Base-by-base conservation (phyloP, 2,329 filamentous ascomycete species). In the Fusarium euwallaceae region DNA sequence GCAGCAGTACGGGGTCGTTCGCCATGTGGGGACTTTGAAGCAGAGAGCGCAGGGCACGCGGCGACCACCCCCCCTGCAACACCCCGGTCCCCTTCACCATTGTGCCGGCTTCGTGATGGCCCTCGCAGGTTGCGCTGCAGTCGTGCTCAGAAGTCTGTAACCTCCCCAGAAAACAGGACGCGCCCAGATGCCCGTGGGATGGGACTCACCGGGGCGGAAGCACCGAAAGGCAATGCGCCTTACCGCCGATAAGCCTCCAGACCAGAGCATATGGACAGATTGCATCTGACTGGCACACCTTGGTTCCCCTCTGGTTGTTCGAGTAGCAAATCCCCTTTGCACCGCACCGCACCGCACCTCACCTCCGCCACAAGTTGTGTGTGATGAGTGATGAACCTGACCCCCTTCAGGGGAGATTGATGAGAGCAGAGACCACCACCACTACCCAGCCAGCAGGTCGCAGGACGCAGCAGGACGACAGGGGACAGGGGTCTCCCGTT, bases 351-450 rank as follows among this genome's bases (percentile, higher is more conserved):
- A 51, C 45, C 65, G 62, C 45, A 69, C 64, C 76, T 76, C 45
- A 69, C 64, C 76, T 77, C 78, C 79, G 78, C 77, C 79, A 79
- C 75, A 77, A 53, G 27, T 48, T 20, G 67, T 61, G 70, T 67
- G 74, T 61, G 69, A 64, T 66, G 64, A 51, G 24, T 29, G 24
- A 64, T 78, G 70, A 71, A 74, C 70, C 73, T 41, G 69, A 71
- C 72, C 45, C 43, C 45, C 45, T 51, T 51, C 73, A 75, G 78
- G 72, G 72, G 73, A 69, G 61, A 75, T 72, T 76, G 68, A 76
- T 71, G 74, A 72, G 67, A 74, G 67, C 65, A 76, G 64, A 65
- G 71, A 78, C 70, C 69, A 72, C 64, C 67, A 74, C 63, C 66
- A 70, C 34, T 34, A 70, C 63, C 67, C 58, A 65, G 66, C 72